These are phyloP conservation scores for Zanthoxylum bungeanum DNA, from an alignment of 345 rosid species.

Conservation along the genomic window DNA sequence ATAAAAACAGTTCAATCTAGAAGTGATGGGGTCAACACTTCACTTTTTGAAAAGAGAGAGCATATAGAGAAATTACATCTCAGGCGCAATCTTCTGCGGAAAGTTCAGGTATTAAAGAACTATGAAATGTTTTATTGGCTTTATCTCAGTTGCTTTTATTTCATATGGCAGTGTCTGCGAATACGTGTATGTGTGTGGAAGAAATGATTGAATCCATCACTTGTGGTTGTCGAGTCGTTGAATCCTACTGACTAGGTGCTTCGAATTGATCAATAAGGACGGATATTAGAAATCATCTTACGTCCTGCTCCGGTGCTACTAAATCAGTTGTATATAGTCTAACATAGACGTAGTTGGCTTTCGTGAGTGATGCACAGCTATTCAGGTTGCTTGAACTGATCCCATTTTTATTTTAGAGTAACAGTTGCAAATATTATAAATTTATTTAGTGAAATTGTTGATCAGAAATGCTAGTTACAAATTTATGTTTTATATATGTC, in stretches of 20 bases:
- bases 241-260: background rate
- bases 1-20: conserved; percentile 93
- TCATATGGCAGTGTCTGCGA: background rate
- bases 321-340: background rate
- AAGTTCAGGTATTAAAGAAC: conserved; percentile 75
- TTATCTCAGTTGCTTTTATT: background rate
- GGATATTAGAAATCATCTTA: background rate
- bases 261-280: conserved; percentile 2
- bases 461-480: background rate
- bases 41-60: conserved; percentile 92
- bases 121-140: background rate
- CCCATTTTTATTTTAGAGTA: background rate
- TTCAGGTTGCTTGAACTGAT: conserved; percentile 8
- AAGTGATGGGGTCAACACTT: conserved; percentile 94
- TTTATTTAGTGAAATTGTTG: background rate
- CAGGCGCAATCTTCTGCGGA: conserved; percentile 89
- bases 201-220: background rate
- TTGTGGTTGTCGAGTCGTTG: background rate
- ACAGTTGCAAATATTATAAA: background rate
- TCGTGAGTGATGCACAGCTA: background rate
- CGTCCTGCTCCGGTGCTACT: background rate
- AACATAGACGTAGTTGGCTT: background rate
- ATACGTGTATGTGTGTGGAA: background rate
- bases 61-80: conserved; percentile 96
- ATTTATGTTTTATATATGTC: background rate